Evolutionary conservation across 352 stramenopile species (phyloP).

Genomic region (Globisporangium nunn): DNA sequence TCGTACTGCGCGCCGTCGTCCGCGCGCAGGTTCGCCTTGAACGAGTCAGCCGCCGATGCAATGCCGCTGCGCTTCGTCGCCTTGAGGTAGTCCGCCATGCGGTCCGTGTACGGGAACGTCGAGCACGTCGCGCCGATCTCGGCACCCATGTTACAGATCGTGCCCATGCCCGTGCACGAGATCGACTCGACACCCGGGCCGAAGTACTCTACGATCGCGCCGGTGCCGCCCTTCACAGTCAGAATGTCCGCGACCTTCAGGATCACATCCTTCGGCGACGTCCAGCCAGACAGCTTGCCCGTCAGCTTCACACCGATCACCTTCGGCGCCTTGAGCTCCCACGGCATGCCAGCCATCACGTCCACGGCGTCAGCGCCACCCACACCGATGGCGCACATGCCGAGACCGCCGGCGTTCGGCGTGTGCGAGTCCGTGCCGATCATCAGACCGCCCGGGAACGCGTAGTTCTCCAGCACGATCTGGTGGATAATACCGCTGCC

Average conservation of each 20-base stretch:
- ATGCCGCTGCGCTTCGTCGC: constrained; percentile 87
- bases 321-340: constrained; percentile 94
- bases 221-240: constrained; percentile 91
- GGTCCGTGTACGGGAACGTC: constrained; percentile 90
- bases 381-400: constrained; percentile 92
- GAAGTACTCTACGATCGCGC: constrained; percentile 93
- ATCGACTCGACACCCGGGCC: constrained; percentile 90
- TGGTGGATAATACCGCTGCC: constrained; percentile 92
- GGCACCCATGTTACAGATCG: constrained; percentile 95
- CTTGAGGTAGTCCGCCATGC: constrained; percentile 90
- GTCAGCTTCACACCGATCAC: constrained; percentile 93
- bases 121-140: constrained; percentile 92
- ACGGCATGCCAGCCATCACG: constrained; percentile 92
- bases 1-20: constrained; percentile 91
- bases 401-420: constrained; percentile 89
- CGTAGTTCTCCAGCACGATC: constrained; percentile 94
- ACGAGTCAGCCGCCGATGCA: constrained; percentile 83
- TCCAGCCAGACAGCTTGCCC: constrained; percentile 90
- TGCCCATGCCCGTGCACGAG: constrained; percentile 92
- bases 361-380: constrained; percentile 90
- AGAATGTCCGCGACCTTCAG: constrained; percentile 92
- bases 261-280: constrained; percentile 92
- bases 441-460: constrained; percentile 92
- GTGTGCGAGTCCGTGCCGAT: constrained; percentile 94
- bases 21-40: constrained; percentile 80